Base-by-base conservation (phyloP, 371 early-diverging fungal genomes). In the Mucor sp. region DNA sequence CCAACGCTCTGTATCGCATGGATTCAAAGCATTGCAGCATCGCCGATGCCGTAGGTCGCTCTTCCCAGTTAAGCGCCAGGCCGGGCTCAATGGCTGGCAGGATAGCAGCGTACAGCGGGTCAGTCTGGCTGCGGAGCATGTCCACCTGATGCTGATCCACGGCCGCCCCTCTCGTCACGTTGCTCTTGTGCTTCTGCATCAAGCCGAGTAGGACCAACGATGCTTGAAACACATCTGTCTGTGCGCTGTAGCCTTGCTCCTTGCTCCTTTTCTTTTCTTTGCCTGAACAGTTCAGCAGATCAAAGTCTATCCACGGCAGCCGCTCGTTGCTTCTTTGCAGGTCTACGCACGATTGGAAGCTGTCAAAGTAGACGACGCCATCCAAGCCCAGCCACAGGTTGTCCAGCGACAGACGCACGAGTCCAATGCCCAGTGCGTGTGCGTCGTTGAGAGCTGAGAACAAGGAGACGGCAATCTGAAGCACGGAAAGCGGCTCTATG, bases 361-460 rank as follows among this genome's bases (percentile, higher is more conserved):
- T 47, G 55, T n/a, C 30, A 59, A 72, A 68, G 23, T 59, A 62
- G 0, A 68, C 43, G 1, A 37, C 57, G 3, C 56, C 43, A 44
- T 68, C 69, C 15, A 33, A n/a, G 8, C 53, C 44, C 1, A 72
- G 58, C 23, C 41, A 53, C 0, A 72, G 2, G 12, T n/a, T 53
- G 0, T 68, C 55, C 9, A 15, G 2, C 3, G 41, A 28, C 2
- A 72, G 43, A 21, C 56, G 19, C 6, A 65, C 59, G 0, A 72
- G 30, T 8, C 62, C 68, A 15, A 65, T 62, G 23, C 41, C 27
- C 5, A 43, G 9, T 6, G 41, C 0, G 28, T 72, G 68, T 23
- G 72, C 72, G 59, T 72, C 72, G 2, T 19, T 12, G 14, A 72
- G 14, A n/a, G 65, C 68, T 0, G 68, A 65, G n/a, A 68, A 72